Percentiles rank a stretch among this genome's conserved stretches.
Evolutionary conservation across 495 filamentous ascomycete species (phyloP).

Genomic region (Xylaria cubensis): DNA sequence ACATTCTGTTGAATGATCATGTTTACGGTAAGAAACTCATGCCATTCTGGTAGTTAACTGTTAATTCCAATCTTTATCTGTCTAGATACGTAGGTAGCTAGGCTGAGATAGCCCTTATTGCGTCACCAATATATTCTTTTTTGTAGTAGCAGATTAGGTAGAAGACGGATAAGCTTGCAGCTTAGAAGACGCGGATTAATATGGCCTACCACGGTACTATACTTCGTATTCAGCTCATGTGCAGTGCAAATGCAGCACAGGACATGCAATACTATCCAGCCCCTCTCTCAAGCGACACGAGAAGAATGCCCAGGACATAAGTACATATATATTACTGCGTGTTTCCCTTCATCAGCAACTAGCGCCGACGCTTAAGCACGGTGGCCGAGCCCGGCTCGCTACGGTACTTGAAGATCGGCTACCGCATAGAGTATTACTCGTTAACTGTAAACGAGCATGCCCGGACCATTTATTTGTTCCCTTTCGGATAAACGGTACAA

Average conservation of each 20-base stretch:
- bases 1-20: background rate
- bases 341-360: slow-evolving; percentile 1
- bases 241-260: slow-evolving; percentile 2
- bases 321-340: background rate
- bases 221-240: slow-evolving; percentile 21
- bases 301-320: slow-evolving; percentile 1
- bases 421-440: background rate
- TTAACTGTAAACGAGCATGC: background rate
- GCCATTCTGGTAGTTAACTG: too few species aligned
- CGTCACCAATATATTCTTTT: slow-evolving; percentile 18
- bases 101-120: background rate
- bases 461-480: background rate
- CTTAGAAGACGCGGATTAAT: too few species aligned
- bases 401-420: slow-evolving; percentile 1
- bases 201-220: background rate
- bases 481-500: slow-evolving; percentile 21
- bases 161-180: background rate
- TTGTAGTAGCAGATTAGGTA: background rate
- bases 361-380: slow-evolving; percentile 15
- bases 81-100: background rate
- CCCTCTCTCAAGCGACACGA: slow-evolving; percentile 20
- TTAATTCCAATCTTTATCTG: background rate
- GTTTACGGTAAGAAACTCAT: background rate
- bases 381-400: slow-evolving; percentile 1
- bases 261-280: slow-evolving; percentile 17